These are phyloP conservation scores for Nosema bombycis DNA, from an alignment of 371 early-diverging fungal genomes.

Conservation along the genomic window DNA sequence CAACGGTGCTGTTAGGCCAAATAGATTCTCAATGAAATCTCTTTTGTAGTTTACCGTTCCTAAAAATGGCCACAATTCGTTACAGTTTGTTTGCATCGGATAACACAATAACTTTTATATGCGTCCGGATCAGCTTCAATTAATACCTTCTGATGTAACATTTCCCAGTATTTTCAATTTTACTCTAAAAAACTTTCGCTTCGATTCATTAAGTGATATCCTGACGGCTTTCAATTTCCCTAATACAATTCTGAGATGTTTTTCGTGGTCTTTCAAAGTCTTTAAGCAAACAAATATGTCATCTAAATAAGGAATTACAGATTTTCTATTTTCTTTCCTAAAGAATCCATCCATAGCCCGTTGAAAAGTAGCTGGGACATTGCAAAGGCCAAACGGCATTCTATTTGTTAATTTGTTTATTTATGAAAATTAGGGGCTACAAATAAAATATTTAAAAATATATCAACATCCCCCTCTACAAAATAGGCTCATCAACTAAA, in stretches of 20 bases:
- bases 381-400: slow-evolving; percentile 30
- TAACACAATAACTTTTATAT: background rate
- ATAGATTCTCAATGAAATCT: background rate
- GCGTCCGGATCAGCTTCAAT: background rate
- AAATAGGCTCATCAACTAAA: too few species aligned
- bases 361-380: slow-evolving; percentile 46
- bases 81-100: background rate
- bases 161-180: background rate
- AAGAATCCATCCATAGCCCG: slow-evolving; percentile 39
- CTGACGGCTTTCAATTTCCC: background rate
- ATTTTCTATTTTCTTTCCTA: background rate
- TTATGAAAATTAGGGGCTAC: too few species aligned
- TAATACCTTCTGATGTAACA: background rate
- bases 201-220: background rate
- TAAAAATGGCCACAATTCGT: background rate
- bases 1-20: background rate
- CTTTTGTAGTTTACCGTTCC: background rate
- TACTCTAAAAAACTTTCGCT: background rate
- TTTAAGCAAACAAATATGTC: slow-evolving; percentile 34
- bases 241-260: slow-evolving; percentile 5
- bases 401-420: too few species aligned
- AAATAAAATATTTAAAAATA: too few species aligned
- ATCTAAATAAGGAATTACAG: slow-evolving; percentile 13
- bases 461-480: too few species aligned
- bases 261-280: slow-evolving; percentile 8